These are phyloP conservation scores for Aspergillus pseudonomiae DNA, from an alignment of 2,329 filamentous ascomycete species.

Conservation along the genomic window DNA sequence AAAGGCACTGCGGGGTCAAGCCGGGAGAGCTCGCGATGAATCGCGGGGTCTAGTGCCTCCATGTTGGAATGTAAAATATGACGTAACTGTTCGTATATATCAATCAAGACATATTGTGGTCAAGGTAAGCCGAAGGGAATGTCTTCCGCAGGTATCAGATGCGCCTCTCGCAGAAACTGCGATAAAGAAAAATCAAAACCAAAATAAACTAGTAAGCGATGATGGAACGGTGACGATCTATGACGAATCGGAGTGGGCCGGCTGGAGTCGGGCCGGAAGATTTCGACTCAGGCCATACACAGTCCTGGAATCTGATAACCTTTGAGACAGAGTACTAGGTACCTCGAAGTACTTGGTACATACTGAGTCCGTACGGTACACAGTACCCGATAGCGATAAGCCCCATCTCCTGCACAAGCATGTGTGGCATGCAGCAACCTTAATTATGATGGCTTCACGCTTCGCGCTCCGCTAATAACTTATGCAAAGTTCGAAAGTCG, in stretches of 20 bases:
- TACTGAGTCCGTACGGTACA: too few species aligned
- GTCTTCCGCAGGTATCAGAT: not conserved
- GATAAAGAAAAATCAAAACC: not conserved
- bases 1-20: constrained; percentile 71
- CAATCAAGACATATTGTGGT: constrained; percentile 12
- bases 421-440: constrained; percentile 1
- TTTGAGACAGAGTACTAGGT: too few species aligned
- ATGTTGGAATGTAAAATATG: constrained; percentile 1
- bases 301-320: not conserved
- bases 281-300: not conserved
- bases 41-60: constrained; percentile 46
- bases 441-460: not conserved
- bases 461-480: not conserved
- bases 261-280: not conserved
- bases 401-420: not conserved
- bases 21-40: constrained; percentile 59
- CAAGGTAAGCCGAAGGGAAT: not conserved
- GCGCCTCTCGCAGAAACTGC: not conserved
- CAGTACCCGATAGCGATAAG: constrained; percentile 7
- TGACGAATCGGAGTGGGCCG: constrained; percentile 11
- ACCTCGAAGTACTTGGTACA: too few species aligned
- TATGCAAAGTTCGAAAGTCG: not conserved
- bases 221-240: not conserved
- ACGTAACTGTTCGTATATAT: not conserved
- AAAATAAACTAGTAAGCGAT: not conserved